Evolutionary conservation across 257 asterid genomes (phyloP).

Genomic region (Lithospermum erythrorhizon): DNA sequence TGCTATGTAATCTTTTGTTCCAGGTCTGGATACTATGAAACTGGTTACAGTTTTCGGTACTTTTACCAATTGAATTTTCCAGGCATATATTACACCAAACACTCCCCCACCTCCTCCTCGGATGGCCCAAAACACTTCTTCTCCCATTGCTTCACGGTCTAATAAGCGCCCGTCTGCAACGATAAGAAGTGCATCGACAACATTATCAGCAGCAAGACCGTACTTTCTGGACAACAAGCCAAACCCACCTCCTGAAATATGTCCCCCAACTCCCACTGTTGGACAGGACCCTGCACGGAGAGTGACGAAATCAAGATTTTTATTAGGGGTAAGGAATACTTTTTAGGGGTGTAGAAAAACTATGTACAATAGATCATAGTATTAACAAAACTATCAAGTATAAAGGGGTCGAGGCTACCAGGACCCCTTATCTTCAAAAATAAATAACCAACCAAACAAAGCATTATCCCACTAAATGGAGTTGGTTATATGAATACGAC

Average conservation of each 20-base stretch:
- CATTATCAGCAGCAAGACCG: conserved; percentile 78
- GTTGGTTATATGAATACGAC: no score
- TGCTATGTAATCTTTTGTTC: conserved; percentile 18
- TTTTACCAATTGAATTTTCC: conserved; percentile 39
- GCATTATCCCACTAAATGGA: no score
- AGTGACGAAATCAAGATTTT: no score
- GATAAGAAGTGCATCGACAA: conserved; percentile 51
- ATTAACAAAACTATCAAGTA: no score
- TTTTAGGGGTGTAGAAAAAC: no score
- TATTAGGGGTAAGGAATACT: no score
- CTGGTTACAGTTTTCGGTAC: conserved; percentile 37
- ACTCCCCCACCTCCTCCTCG: conserved; percentile 82
- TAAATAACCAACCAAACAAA: no score
- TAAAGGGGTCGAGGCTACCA: no score
- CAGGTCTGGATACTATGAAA: conserved; percentile 35
- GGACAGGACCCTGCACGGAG: conserved; percentile 65
- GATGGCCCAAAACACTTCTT: conserved; percentile 78
- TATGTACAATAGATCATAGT: no score
- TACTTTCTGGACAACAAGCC: conserved; percentile 54
- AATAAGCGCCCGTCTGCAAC: conserved; percentile 43
- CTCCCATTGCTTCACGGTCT: conserved; percentile 60
- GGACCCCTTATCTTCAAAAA: no score
- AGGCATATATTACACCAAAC: conserved; percentile 57
- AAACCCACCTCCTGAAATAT: conserved; percentile 63
- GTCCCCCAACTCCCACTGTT: conserved; percentile 72